phyloP scores from a whole-genome alignment of 2,329 filamentous ascomycete genomes.

The Lomentospora prolificans region DNA sequence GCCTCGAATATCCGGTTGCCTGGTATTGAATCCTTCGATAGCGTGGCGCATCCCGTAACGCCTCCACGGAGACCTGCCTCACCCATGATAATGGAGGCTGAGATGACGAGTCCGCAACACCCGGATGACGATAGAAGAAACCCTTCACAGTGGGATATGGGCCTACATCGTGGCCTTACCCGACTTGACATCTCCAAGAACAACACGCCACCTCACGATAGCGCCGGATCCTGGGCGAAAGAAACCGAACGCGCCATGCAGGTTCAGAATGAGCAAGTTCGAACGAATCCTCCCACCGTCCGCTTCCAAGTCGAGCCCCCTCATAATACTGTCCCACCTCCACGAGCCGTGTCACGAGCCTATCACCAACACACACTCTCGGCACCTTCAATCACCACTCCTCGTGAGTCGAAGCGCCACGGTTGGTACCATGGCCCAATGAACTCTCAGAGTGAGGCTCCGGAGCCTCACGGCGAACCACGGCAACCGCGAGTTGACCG shows the following conservation, averaged over 20 bases:
- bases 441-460: constrained; percentile 14
- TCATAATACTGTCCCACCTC: constrained; percentile 18
- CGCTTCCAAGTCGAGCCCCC: constrained; percentile 42
- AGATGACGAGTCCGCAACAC: constrained; percentile 15
- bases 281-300: constrained; percentile 36
- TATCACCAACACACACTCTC: constrained; percentile 51
- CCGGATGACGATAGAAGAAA: constrained; percentile 36
- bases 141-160: constrained; percentile 53
- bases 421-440: constrained; percentile 60
- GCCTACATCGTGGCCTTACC: constrained; percentile 55
- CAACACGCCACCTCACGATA: constrained; percentile 39
- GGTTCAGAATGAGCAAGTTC: constrained; percentile 42
- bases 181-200: constrained; percentile 52
- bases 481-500: constrained; percentile 32
- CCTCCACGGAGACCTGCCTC: constrained; percentile 57
- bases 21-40: constrained; percentile 87
- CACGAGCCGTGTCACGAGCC: constrained; percentile 18
- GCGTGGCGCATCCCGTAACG: constrained; percentile 54
- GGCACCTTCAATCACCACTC: constrained; percentile 44
- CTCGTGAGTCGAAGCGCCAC: constrained; percentile 54
- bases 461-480: constrained; percentile 24
- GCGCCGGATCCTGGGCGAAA: constrained; percentile 44
- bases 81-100: constrained; percentile 65
- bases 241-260: constrained; percentile 47
- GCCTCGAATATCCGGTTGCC: constrained; percentile 62